These are phyloP conservation scores for Myrmaecium sp. DNA, from an alignment of 2,329 filamentous ascomycete genomes.

Conservation along the genomic window DNA sequence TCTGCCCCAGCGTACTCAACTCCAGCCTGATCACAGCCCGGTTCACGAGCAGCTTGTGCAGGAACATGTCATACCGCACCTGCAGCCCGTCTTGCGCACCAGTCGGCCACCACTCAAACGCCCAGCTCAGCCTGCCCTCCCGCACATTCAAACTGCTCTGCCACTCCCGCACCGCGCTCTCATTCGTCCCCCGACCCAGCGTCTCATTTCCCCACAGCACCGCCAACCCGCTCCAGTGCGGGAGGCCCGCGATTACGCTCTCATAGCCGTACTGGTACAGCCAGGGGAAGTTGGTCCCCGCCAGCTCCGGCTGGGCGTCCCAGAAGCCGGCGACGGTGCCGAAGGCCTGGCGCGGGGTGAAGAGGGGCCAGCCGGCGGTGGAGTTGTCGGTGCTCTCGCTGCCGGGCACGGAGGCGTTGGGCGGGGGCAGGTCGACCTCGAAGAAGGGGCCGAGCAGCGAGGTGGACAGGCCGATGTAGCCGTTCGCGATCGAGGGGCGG, in stretches of 20 bases:
- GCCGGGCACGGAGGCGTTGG: too few relatives aligned
- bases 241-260: constrained; percentile 53
- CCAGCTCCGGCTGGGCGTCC: constrained; percentile 40
- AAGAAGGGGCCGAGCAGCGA: constrained; percentile 47
- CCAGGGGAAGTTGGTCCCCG: constrained; percentile 50
- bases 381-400: constrained; percentile 36
- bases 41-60: constrained; percentile 46
- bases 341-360: constrained; percentile 45
- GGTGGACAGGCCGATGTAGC: constrained; percentile 47
- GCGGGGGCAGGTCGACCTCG: too few relatives aligned
- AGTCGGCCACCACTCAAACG: constrained; percentile 49
- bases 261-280: constrained; percentile 52
- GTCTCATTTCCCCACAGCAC: too few relatives aligned
- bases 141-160: too few relatives aligned
- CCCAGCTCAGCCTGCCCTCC: too few relatives aligned
- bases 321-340: constrained; percentile 53
- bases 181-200: too few relatives aligned
- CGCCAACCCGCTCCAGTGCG: too few relatives aligned
- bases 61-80: constrained; percentile 48
- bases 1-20: constrained; percentile 36
- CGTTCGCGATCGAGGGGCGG: constrained; percentile 38
- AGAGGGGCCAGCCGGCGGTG: constrained; percentile 49
- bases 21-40: constrained; percentile 43
- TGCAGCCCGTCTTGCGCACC: constrained; percentile 33
- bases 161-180: too few relatives aligned